Evolutionary conservation across 164 flowering plant genomes (phyloP).

Genomic region (Aristolochia fimbriata): DNA sequence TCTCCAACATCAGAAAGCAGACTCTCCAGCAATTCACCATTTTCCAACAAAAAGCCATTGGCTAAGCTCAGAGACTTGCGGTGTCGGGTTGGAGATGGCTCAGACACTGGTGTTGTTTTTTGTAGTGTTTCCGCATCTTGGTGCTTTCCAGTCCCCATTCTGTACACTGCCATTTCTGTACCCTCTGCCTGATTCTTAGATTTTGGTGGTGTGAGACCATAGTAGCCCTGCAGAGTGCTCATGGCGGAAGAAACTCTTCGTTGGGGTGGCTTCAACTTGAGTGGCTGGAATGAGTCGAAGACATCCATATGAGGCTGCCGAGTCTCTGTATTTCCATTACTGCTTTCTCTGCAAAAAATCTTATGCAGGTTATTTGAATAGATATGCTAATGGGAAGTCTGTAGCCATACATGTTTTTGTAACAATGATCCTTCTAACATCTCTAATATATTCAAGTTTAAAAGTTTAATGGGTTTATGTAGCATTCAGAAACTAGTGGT

Average conservation of each 20-base stretch:
- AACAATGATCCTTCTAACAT: neutral
- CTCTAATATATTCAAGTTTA: neutral
- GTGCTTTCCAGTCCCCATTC: constrained; percentile 23
- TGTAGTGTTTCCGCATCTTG: constrained; percentile 31
- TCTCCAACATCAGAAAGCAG: constrained; percentile 20
- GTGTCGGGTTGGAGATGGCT: constrained; percentile 29
- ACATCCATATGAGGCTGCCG: constrained; percentile 24
- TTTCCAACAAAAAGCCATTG: constrained; percentile 30
- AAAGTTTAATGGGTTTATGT: too few species aligned
- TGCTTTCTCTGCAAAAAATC: constrained; percentile 25
- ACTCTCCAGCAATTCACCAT: constrained; percentile 19
- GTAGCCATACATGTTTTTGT: neutral
- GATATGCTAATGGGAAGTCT: too few species aligned
- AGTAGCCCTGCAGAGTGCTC: constrained; percentile 64
- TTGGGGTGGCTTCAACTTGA: constrained; percentile 33
- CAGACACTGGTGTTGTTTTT: constrained; percentile 18
- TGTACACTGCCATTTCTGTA: constrained; percentile 48
- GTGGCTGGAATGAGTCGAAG: constrained; percentile 60
- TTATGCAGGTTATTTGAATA: neutral
- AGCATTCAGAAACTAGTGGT: too few species aligned
- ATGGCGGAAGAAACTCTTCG: constrained; percentile 61
- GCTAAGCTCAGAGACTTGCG: constrained; percentile 52
- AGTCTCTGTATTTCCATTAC: constrained; percentile 22
- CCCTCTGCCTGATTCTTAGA: constrained; percentile 23
- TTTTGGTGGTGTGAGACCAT: constrained; percentile 41